Percentiles rank a stretch among this genome's conserved stretches.
Evolutionary conservation across 306 rosid species (phyloP).

Genomic region (Acacia acuminata): DNA sequence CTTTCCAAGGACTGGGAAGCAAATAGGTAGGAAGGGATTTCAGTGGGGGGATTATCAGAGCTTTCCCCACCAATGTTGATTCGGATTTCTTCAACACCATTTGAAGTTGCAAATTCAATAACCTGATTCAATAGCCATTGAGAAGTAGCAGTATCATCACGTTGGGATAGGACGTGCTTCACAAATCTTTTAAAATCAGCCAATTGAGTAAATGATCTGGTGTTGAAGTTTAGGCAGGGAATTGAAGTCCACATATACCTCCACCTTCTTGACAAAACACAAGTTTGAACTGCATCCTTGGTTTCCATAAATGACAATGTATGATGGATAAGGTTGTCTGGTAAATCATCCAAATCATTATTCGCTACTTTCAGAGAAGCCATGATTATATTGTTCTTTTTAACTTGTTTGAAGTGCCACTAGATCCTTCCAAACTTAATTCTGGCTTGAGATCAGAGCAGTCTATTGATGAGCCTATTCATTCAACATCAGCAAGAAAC

Average conservation of each 20-base stretch:
- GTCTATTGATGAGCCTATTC: slow-evolving; percentile 18
- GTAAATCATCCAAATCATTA: slow-evolving; percentile 35
- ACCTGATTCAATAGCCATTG: slow-evolving; percentile 44
- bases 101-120: slow-evolving; percentile 39
- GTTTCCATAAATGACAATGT: slow-evolving; percentile 50
- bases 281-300: slow-evolving; percentile 41
- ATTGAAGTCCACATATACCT: slow-evolving; percentile 41
- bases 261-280: slow-evolving; percentile 32
- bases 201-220: slow-evolving; percentile 44
- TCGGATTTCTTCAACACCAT: slow-evolving; percentile 42
- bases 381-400: neutral
- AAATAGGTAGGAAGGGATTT: slow-evolving; percentile 40
- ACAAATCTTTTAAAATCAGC: slow-evolving; percentile 48
- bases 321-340: slow-evolving; percentile 40
- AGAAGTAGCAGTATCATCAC: slow-evolving; percentile 15
- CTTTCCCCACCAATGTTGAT: slow-evolving; percentile 44
- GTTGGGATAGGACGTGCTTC: slow-evolving; percentile 42
- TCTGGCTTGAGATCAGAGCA: slow-evolving; percentile 13
- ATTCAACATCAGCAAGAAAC: neutral
- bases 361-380: slow-evolving; percentile 23
- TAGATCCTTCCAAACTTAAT: slow-evolving; percentile 20
- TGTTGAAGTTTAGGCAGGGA: slow-evolving; percentile 45
- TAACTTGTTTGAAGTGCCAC: slow-evolving; percentile 34
- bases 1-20: slow-evolving; percentile 41
- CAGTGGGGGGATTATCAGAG: slow-evolving; percentile 42